phyloP scores from a whole-genome alignment of 352 stramenopile species.

The Globisporangium carolinianum region DNA sequence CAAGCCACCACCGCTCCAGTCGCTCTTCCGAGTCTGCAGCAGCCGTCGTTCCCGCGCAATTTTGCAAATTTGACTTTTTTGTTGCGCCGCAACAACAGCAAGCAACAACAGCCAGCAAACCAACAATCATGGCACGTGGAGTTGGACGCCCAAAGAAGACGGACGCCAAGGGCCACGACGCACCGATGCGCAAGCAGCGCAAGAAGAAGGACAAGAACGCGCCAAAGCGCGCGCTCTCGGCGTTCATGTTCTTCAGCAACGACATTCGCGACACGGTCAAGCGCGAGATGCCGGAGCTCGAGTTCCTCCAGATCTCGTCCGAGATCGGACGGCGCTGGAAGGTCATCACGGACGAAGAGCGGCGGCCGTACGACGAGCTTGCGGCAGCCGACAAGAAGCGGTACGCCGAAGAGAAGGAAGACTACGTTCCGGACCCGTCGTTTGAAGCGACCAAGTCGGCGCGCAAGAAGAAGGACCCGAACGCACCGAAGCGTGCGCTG shows the following conservation, averaged over 20 bases:
- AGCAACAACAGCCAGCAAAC: not conserved
- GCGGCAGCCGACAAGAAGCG: constrained; percentile 81
- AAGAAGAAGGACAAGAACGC: constrained; percentile 92
- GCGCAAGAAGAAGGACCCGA: constrained; percentile 90
- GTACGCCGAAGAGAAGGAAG: constrained; percentile 85
- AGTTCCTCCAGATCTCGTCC: constrained; percentile 82
- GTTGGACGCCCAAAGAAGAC: constrained; percentile 66
- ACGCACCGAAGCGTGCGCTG: constrained; percentile 91
- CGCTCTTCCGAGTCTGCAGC: not conserved
- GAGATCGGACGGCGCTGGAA: constrained; percentile 86
- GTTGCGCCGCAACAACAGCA: not conserved
- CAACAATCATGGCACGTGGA: constrained; percentile 48
- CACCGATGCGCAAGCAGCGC: constrained; percentile 67
- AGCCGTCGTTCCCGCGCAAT: constrained; percentile 7
- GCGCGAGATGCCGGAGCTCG: constrained; percentile 79
- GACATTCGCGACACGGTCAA: constrained; percentile 87
- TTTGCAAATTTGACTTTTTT: constrained; percentile 32
- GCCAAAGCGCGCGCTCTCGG: constrained; percentile 84
- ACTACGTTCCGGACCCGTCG: constrained; percentile 83
- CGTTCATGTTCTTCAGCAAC: constrained; percentile 91
- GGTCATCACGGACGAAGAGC: constrained; percentile 53
- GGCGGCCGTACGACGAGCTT: constrained; percentile 77
- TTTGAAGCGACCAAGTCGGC: constrained; percentile 57
- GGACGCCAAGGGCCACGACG: constrained; percentile 28
- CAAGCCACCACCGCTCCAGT: constrained; percentile 4